Conservation (phyloP, 1,284 basidiomycete genomes). For the Abortiporus biennis region DNA sequence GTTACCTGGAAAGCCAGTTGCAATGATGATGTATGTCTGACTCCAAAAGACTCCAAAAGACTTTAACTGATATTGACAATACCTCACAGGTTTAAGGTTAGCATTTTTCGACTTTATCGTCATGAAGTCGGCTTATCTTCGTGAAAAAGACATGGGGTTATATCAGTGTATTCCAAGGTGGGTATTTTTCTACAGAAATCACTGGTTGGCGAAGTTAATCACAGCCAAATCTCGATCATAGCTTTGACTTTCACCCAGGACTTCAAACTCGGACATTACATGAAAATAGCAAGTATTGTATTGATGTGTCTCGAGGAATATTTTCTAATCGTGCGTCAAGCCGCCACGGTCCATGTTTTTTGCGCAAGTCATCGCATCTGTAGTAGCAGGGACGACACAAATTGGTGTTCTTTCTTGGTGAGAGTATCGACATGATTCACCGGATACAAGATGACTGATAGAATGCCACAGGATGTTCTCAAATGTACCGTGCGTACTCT, state of each 20-base stretch:
- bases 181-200: not conserved
- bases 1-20: constrained; percentile 38
- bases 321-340: not conserved
- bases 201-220: constrained; percentile 9
- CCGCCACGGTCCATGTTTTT: constrained; percentile 49
- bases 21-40: constrained; percentile 38
- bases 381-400: constrained; percentile 58
- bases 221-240: constrained; percentile 1
- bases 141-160: constrained; percentile 38
- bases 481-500: constrained; percentile 37
- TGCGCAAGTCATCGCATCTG: constrained; percentile 50
- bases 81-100: constrained; percentile 23
- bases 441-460: not conserved
- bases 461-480: constrained; percentile 43
- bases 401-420: constrained; percentile 60
- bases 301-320: not conserved
- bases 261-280: constrained; percentile 69
- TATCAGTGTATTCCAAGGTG: constrained; percentile 36
- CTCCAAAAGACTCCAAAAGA: not conserved
- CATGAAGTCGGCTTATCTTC: not conserved
- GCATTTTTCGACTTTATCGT: not conserved
- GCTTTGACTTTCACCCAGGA: constrained; percentile 49
- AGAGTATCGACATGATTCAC: not conserved
- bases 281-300: constrained; percentile 41
- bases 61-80: too few relatives aligned